Conservation (phyloP, 306 rosid genomes). For the Prunus campanulata region DNA sequence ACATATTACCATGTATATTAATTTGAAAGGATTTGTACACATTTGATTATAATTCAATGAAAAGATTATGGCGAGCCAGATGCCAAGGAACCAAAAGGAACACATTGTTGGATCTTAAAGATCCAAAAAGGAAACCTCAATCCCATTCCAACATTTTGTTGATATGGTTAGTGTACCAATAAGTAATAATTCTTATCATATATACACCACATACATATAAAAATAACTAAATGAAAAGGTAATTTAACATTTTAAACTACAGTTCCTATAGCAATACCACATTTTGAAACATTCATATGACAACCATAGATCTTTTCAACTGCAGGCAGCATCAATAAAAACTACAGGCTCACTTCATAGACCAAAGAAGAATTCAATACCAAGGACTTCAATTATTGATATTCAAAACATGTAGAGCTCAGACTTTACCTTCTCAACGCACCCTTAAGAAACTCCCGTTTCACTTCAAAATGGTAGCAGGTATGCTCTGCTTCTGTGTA, state of each 20-base stretch:
- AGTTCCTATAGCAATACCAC: background rate
- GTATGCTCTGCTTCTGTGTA: constrained; percentile 89
- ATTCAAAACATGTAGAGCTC: constrained; percentile 8
- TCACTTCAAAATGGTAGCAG: constrained; percentile 98
- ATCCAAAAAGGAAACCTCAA: background rate
- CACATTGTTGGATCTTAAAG: background rate
- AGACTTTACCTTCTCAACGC: constrained; percentile 76
- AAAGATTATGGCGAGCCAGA: background rate
- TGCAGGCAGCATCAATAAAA: constrained; percentile 10
- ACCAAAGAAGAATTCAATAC: constrained; percentile 15
- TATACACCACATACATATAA: background rate
- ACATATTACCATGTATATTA: background rate
- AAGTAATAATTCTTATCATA: background rate
- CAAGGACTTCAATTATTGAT: constrained; percentile 8
- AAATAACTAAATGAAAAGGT: background rate
- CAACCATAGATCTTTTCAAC: background rate
- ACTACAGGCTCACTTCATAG: constrained; percentile 18
- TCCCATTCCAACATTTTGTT: background rate
- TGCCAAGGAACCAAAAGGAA: background rate
- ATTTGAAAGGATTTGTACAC: background rate
- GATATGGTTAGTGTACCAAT: background rate
- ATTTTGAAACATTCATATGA: background rate
- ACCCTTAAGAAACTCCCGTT: constrained; percentile 80
- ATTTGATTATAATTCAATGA: background rate
- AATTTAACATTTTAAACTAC: background rate